Evolutionary conservation across 1,139 yeast genomes (phyloP).

Genomic region (Trichomonascaceae sp.): DNA sequence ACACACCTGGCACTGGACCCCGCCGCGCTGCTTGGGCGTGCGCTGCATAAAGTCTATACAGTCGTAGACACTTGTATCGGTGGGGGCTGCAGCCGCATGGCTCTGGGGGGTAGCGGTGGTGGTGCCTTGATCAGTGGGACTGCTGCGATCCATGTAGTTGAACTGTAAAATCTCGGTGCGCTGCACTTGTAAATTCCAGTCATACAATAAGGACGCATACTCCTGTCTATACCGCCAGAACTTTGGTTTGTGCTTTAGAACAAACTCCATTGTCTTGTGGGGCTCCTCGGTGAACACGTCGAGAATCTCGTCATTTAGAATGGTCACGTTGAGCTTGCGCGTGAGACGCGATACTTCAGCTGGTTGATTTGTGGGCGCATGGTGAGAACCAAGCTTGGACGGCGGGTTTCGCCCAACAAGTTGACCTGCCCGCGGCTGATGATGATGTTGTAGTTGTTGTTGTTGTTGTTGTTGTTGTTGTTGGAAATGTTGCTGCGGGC

Average conservation of each 20-base stretch:
- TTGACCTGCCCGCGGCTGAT: too few species aligned
- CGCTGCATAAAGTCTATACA: conserved; percentile 8
- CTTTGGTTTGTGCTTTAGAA: not conserved
- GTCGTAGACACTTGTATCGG: conserved; percentile 10
- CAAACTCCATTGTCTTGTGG: not conserved
- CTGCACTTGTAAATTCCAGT: conserved; percentile 74
- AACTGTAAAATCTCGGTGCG: conserved; percentile 69
- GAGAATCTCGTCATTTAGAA: conserved; percentile 41
- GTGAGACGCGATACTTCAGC: too few species aligned
- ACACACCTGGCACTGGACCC: conserved; percentile 42
- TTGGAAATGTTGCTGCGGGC: too few species aligned
- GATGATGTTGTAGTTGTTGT: too few species aligned
- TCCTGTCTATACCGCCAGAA: conserved; percentile 40
- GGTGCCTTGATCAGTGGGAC: conserved; percentile 7
- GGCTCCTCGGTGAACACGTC: conserved; percentile 25
- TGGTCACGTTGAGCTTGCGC: conserved; percentile 20
- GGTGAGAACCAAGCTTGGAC: too few species aligned
- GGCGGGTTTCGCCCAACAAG: too few species aligned
- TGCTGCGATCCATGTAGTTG: conserved; percentile 29
- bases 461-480: too few species aligned
- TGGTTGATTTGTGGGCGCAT: too few species aligned
- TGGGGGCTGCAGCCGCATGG: conserved; percentile 22
- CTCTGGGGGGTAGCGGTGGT: conserved; percentile 13
- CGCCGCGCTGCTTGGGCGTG: conserved; percentile 4
- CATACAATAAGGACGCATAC: conserved; percentile 67